Evolutionary conservation across 202 grass and related monocot species (phyloP).

Genomic region (Musa balbisiana): DNA sequence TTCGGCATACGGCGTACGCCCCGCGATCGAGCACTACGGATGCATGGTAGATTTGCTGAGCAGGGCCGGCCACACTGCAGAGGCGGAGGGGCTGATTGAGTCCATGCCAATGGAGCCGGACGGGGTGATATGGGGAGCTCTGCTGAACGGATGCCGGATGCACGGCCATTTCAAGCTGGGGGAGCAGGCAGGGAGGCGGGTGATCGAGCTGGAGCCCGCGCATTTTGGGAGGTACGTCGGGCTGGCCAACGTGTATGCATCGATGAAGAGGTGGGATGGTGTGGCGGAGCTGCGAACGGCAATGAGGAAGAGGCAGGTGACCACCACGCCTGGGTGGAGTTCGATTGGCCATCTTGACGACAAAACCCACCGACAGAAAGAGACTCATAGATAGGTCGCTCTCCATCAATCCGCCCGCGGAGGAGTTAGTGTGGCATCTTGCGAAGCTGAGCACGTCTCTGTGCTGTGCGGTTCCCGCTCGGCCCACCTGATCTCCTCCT

Average conservation of each 20-base stretch:
- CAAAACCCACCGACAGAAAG: background rate
- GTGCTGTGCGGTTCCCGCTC: no score
- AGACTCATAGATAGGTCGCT: background rate
- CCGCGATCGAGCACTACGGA: slow-evolving; percentile 9
- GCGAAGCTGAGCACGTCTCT: no score
- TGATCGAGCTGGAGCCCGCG: slow-evolving; percentile 1
- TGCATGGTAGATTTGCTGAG: slow-evolving; percentile 17
- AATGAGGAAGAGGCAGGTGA: background rate
- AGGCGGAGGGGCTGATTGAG: background rate
- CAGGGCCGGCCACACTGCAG: background rate
- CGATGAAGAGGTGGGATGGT: background rate
- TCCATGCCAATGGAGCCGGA: slow-evolving; percentile 12
- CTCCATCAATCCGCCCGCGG: no score
- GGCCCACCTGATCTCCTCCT: no score
- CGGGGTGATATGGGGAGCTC: slow-evolving; percentile 8
- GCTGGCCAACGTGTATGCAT: slow-evolving; percentile 18
- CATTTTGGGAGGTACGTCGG: slow-evolving; percentile 9
- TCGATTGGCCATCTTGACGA: background rate
- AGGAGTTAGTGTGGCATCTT: no score
- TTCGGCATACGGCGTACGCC: background rate
- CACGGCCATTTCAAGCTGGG: background rate
- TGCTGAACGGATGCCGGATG: slow-evolving; percentile 10
- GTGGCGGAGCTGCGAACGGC: slow-evolving; percentile 2
- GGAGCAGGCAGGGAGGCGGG: background rate
- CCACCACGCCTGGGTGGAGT: background rate